Base-by-base conservation (phyloP, 2,329 filamentous ascomycete species). In the Claviceps citrina region DNA sequence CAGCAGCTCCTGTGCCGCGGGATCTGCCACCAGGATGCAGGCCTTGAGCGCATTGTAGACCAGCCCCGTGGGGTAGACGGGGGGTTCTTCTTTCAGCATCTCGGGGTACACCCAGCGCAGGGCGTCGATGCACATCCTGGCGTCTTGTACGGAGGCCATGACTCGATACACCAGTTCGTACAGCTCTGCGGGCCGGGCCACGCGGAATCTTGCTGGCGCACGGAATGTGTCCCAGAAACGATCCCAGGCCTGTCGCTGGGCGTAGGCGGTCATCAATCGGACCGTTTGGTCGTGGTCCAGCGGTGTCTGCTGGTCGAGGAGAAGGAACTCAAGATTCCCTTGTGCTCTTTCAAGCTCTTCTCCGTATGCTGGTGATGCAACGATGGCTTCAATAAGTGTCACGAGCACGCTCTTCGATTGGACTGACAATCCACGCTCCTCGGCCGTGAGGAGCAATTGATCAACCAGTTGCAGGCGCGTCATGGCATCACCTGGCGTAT, bases 201-300 rank as follows among this genome's bases (percentile, higher is more conserved):
- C 51, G 30, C 65, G 57, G 47, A 68, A 66, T 31, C 68, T 62
- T 12, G 76, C 58, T 4, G 73, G 66, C 41, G 67, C 63, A 40
- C 67, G 66, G 65, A 78, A 83, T 8, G 66, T 51, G 16, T 72
- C 63, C 76, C 74, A 81, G 49, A 82, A 74, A 5, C 62, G 60
- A 13, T 65, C 54, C 66, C 73, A 78, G 46, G 75, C 59, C 15
- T 53, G 50, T 43, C 63, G 62, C 16, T 48, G 46, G 5, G 70
- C 63, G 45, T 74, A 69, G 1, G 62, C 58, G 3, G 54, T 47
- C 58, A 74, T 58, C 27, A 75, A 56, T 15, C 56, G 56, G 32
- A 59, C 51, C 8, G 64, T 53, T 36, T 62, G 54, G 20, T 64
- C 58, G 18, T 52, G 47, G 37, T 63, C 62, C n/a, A 63, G 61